Conservation (phyloP, 805 yeast genomes). For the Suhomyces faveliae region DNA sequence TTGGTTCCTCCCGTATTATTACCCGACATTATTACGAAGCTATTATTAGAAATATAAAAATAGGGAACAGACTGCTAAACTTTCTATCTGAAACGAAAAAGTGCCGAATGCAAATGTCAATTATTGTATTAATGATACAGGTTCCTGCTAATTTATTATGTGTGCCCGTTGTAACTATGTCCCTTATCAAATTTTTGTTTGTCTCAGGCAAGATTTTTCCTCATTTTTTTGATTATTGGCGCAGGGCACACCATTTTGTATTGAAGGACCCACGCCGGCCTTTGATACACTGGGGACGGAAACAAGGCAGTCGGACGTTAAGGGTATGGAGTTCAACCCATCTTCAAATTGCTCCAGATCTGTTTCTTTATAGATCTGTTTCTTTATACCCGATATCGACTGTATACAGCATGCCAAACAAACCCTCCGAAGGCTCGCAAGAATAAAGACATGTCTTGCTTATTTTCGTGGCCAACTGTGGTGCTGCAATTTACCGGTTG, state of each 20-base stretch:
- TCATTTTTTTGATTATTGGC: not conserved
- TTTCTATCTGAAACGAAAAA: not conserved
- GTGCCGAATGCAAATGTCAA: not conserved
- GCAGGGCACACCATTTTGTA: not conserved
- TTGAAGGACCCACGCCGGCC: not conserved
- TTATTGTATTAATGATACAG: not conserved
- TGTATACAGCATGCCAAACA: not conserved
- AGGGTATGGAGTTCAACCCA: too few species aligned
- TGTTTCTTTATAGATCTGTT: not conserved
- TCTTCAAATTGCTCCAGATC: too few species aligned
- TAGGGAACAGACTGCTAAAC: not conserved
- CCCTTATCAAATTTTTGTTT: not conserved
- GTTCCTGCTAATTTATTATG: not conserved
- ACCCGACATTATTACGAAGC: constrained; percentile 2
- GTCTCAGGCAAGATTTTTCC: not conserved
- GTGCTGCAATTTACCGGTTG: not conserved
- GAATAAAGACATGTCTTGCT: not conserved
- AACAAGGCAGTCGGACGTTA: not conserved
- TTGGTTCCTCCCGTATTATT: constrained; percentile 2
- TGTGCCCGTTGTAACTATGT: not conserved
- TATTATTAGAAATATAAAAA: not conserved
- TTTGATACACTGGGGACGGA: not conserved
- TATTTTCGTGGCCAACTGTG: not conserved
- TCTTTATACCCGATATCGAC: not conserved
- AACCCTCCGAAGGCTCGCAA: not conserved